These are phyloP conservation scores for Pichia phayaonensis DNA, from an alignment of 805 yeast species.

Conservation along the genomic window DNA sequence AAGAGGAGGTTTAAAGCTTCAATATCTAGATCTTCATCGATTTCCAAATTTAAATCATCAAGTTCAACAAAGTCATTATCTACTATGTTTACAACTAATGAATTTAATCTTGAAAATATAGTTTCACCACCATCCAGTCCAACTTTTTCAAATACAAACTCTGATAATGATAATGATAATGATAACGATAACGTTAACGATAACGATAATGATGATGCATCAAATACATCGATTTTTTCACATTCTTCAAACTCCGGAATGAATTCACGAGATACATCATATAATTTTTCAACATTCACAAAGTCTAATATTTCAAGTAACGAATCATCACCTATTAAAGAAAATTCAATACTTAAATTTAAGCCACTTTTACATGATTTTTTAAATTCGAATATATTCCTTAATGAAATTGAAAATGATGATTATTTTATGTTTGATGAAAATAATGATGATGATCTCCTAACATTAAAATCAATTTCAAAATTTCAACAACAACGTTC, in stretches of 20 bases:
- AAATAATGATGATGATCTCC: not conserved
- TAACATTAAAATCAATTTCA: not conserved
- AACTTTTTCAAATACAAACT: not conserved
- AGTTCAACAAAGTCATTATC: not conserved
- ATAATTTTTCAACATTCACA: not conserved
- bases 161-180: not conserved
- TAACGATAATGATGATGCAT: conserved; percentile 2
- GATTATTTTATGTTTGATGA: not conserved
- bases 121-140: conserved; percentile 10
- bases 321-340: conserved; percentile 4
- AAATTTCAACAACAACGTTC: not conserved
- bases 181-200: not conserved
- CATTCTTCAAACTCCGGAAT: not conserved
- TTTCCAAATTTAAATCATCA: not conserved
- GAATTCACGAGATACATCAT: conserved; percentile 2
- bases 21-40: not conserved
- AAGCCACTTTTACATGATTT: not conserved
- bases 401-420: not conserved
- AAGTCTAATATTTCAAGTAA: not conserved
- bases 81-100: not conserved
- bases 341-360: not conserved
- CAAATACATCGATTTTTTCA: conserved; percentile 5
- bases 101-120: not conserved
- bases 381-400: conserved; percentile 1
- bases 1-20: conserved; percentile 4